phyloP scores from a whole-genome alignment of 139 green algal species.

The Haematococcus lacustris region DNA sequence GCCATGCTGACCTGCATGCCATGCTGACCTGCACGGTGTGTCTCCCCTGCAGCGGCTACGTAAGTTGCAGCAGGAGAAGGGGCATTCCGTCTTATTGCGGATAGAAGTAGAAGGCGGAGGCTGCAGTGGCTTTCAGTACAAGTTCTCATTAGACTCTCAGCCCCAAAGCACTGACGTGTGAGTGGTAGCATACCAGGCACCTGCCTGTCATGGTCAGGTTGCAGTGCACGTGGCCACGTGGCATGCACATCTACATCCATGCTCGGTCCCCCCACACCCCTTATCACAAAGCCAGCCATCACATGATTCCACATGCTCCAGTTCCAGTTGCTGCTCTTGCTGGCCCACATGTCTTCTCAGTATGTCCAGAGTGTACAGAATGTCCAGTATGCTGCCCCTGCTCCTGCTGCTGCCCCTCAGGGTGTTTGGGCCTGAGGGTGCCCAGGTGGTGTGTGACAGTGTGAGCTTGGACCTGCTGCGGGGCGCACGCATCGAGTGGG shows the following conservation, averaged over 20 bases:
- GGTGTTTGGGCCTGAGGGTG: constrained; percentile 69
- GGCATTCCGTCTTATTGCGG: constrained; percentile 43
- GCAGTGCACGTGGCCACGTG: too few species aligned
- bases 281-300: too few species aligned
- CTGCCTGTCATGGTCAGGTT: too few species aligned
- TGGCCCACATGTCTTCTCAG: too few species aligned
- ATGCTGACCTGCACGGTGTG: too few species aligned
- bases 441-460: constrained; percentile 70
- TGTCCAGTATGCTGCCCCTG: constrained; percentile 2
- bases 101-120: constrained; percentile 84
- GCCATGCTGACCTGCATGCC: too few species aligned
- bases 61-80: constrained; percentile 30
- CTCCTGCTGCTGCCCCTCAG: constrained; percentile 11
- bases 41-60: constrained; percentile 50
- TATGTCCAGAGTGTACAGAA: neutral
- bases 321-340: neutral
- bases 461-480: constrained; percentile 81
- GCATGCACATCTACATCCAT: too few species aligned
- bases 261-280: too few species aligned
- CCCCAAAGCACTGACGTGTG: too few species aligned
- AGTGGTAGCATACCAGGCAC: too few species aligned
- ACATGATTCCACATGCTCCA: constrained; percentile 4
- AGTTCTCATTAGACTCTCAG: constrained; percentile 74
- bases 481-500: constrained; percentile 80
- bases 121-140: constrained; percentile 93